These are phyloP conservation scores for Paraphaeosphaeria sporulosa DNA, from an alignment of 2,329 filamentous ascomycete genomes.

Conservation along the genomic window DNA sequence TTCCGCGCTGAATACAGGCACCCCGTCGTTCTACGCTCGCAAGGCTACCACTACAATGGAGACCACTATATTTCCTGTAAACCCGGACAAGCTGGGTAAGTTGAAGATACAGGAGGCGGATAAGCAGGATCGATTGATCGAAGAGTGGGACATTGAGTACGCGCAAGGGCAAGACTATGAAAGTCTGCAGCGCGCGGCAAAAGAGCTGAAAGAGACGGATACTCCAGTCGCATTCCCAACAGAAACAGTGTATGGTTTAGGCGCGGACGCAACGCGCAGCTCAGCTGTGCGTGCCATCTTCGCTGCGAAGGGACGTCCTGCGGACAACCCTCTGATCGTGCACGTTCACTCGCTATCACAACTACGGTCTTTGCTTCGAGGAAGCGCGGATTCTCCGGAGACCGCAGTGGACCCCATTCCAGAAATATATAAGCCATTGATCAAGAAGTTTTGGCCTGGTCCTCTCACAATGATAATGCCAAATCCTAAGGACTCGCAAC, in stretches of 20 bases:
- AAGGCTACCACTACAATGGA: constrained; percentile 33
- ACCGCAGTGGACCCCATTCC: constrained; percentile 64
- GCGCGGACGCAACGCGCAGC: constrained; percentile 91
- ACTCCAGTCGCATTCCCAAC: constrained; percentile 93
- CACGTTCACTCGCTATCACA: constrained; percentile 85
- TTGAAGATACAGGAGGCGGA: constrained; percentile 38
- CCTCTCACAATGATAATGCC: constrained; percentile 90
- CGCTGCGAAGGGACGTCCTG: constrained; percentile 84
- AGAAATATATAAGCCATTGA: constrained; percentile 77
- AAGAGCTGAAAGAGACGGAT: constrained; percentile 69
- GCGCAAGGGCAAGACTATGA: constrained; percentile 54
- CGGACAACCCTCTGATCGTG: constrained; percentile 94
- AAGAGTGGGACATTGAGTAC: constrained; percentile 46
- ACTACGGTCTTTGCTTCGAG: constrained; percentile 67
- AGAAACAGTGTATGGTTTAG: constrained; percentile 95
- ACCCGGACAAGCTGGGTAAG: constrained; percentile 50
- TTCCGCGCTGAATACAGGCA: constrained; percentile 34
- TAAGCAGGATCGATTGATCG: constrained; percentile 41
- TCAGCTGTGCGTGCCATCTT: constrained; percentile 90
- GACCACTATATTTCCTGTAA: constrained; percentile 51
- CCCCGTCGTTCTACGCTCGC: constrained; percentile 13
- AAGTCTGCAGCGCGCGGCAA: constrained; percentile 70
- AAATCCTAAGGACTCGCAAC: constrained; percentile 70
- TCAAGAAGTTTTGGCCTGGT: constrained; percentile 90
- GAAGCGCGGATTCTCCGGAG: constrained; percentile 16